Conservation (phyloP, 2,329 filamentous ascomycete species). For the Orbilia oligospora region DNA sequence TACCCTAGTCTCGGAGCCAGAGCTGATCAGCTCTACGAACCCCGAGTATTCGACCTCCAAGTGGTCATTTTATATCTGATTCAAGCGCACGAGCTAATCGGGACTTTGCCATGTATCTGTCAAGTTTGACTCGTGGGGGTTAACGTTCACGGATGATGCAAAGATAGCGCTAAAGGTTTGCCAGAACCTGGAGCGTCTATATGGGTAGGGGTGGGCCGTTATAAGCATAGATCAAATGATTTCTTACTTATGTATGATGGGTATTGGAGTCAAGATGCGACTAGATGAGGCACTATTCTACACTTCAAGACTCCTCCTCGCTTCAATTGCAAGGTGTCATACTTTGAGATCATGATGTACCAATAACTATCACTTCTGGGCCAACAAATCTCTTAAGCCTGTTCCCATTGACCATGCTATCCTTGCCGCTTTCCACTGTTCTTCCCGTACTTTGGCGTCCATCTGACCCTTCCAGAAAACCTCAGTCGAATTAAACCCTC, state of each 20-base stretch:
- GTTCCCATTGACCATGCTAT: conserved; percentile 18
- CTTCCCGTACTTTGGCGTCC: conserved; percentile 10
- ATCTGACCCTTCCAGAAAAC: conserved; percentile 27
- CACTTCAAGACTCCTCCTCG: too few species aligned
- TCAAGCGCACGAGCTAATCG: neutral
- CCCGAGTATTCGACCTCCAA: neutral
- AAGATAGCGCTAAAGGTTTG: too few species aligned
- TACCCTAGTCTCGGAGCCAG: too few species aligned
- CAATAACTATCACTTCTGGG: neutral
- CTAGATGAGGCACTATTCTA: too few species aligned
- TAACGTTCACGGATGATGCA: too few species aligned
- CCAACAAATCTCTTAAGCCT: conserved; percentile 9
- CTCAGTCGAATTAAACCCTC: conserved; percentile 17
- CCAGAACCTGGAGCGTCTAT: neutral
- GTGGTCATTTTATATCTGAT: neutral
- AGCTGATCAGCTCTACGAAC: neutral
- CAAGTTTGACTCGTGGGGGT: too few species aligned
- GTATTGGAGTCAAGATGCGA: too few species aligned
- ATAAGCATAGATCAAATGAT: too few species aligned
- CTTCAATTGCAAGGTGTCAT: neutral
- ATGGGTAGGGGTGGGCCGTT: too few species aligned
- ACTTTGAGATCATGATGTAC: neutral
- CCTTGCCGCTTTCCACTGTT: conserved; percentile 10
- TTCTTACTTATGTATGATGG: too few species aligned
- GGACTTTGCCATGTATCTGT: neutral